A percentile compares a stretch with the other conserved stretches of the same genome.
phyloP scores from a whole-genome alignment of 2,329 filamentous ascomycete genomes.

The Sordariomycetes sp. region DNA sequence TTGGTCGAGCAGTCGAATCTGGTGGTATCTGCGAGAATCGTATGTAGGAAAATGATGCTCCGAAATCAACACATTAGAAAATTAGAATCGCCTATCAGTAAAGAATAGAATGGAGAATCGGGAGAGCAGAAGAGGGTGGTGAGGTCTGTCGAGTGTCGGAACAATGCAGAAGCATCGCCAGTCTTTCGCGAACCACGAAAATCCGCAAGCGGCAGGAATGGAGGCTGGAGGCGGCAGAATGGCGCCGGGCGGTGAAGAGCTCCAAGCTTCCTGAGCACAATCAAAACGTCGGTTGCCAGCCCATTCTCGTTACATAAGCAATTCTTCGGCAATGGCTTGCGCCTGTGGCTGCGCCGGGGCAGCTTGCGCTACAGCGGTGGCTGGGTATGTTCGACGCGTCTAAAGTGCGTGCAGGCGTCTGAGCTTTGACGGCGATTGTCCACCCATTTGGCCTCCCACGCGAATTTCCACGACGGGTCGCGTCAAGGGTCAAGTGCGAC shows the following conservation, averaged over 20 bases:
- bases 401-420: slow-evolving; percentile 2
- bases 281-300: not conserved
- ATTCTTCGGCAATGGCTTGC: not conserved
- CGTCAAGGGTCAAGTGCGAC: not conserved
- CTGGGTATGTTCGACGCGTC: slow-evolving; percentile 1
- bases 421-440: not conserved
- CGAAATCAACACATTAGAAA: not conserved
- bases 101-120: not conserved
- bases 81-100: not conserved
- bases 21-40: not conserved
- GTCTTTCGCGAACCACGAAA: not conserved
- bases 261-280: not conserved
- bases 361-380: not conserved
- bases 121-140: not conserved
- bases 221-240: not conserved
- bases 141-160: not conserved
- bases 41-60: not conserved
- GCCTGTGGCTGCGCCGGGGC: not conserved
- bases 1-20: not conserved
- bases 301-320: not conserved
- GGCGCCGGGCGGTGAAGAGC: not conserved
- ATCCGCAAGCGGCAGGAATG: not conserved
- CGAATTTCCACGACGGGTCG: slow-evolving; percentile 5
- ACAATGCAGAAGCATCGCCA: not conserved
- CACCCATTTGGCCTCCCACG: not conserved